Evolutionary conservation across 2,329 filamentous ascomycete species (phyloP).

Genomic region (Talaromyces sp.): DNA sequence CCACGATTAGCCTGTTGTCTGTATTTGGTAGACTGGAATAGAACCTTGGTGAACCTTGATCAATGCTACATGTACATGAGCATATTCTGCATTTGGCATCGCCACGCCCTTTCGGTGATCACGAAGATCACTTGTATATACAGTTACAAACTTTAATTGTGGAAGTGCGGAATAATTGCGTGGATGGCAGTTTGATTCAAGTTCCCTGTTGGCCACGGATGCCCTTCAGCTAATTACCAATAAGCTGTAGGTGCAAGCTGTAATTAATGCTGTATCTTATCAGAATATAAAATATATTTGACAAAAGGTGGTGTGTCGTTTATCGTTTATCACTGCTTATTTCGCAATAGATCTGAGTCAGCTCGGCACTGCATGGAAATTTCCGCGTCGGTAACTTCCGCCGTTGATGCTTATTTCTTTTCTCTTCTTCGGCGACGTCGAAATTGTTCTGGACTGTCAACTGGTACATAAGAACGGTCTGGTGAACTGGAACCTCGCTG

Average conservation of each 20-base stretch:
- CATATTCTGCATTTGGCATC: not conserved
- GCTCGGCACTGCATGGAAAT: not conserved
- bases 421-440: not conserved
- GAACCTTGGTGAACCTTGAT: not conserved
- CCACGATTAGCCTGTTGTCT: slow-evolving; percentile 1
- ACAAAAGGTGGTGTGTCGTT: not conserved
- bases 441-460: not conserved
- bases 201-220: not conserved
- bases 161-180: not conserved
- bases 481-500: not conserved
- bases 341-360: not conserved
- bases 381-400: slow-evolving; percentile 6
- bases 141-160: not conserved
- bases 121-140: not conserved
- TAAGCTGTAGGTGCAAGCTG: not conserved
- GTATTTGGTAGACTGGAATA: not conserved
- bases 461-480: not conserved
- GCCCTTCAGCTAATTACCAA: not conserved
- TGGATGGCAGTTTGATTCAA: too few species aligned
- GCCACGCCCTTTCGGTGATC: not conserved
- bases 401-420: slow-evolving; percentile 5
- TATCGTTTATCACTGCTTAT: not conserved
- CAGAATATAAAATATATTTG: not conserved
- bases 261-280: not conserved
- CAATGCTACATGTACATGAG: not conserved